Evolutionary conservation across 257 asterid genomes (phyloP), one percentile per base, ranked within the genome.

Genomic region (Scutellaria barbata): DNA sequence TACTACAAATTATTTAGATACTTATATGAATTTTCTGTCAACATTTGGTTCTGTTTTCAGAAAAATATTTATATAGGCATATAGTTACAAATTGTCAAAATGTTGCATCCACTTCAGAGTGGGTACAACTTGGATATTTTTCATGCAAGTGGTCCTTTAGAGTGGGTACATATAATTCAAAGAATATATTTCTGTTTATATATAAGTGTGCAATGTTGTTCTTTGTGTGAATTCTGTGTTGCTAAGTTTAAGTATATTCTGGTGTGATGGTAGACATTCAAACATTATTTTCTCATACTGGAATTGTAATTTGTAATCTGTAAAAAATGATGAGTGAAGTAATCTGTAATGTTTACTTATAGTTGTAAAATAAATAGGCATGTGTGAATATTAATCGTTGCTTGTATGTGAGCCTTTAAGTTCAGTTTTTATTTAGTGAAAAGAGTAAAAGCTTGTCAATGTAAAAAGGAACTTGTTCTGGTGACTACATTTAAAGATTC

Each of bases 221-320:
- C 55, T 59, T 43, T 68, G 66, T 72, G 65, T 41, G 56, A 30
- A 64, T 63, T 16, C 7, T 40, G 18, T 71, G 64, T 56, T 70
- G 46, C 40, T 65, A 20, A 9, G 58, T 63, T 64, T 57, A 52
- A 52, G 63, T 50, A 18, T 52, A 55, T 47, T 61, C 10, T 48
- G 59, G 48, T 25, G 35, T 51, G 64, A 59, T 61, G 70, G 17
- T 56, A 45, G 6, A 12, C 51, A 37, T 47, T 45, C 69, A 67
- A 60, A 62, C 42, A 61, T 30, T 63, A 66, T 43, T 76, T 69
- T 56, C 50, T 76, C 66, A 76, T 39, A 46, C 60, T 30, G 33
- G 41, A 7, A 46, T 59, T 72, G 53, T 68, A 69, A 54, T 33
- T 11, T n/a, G n/a, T n/a, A n/a, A n/a, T n/a, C n/a, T n/a, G n/a